Base-by-base conservation (phyloP, 164 flowering plant species). In the Dillenia suffruticosa region DNA sequence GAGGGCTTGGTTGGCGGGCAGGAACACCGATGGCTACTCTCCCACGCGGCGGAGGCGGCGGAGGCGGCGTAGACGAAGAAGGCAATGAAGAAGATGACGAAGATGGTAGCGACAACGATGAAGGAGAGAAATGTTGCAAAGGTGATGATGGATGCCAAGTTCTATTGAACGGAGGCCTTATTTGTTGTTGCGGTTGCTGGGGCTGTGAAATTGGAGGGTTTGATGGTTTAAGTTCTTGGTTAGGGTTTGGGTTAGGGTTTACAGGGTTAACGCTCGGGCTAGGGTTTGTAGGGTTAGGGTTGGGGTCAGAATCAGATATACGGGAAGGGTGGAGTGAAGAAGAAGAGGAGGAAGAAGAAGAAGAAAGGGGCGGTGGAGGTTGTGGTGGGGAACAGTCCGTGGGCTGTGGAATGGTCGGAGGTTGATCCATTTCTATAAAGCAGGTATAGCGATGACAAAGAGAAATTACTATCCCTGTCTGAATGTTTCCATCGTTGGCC, bases 11-110 rank as follows among this genome's bases (percentile, higher is more conserved):
- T 26, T 72, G 79, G 17, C 77, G 75, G 8, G 89, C 82, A 1
- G 94, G 89, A 7, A 83, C 89, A n/a, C 90, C 88, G 45, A 81
- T 70, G 44, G 88, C 85, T 32, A 85, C 68, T 13, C 88, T 84
- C 2, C 79, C 78, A 46, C 86, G 72, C 43, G 65, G 80, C 44
- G 58, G 49, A 0, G 66, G 76, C 26, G 69, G 56, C 10, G 63
- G 12, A 1, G 66, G 76, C 26, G 69, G 56, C 10, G 63, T 12
- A 1, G 63, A 14, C n/a, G 65, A 17, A 12, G 56, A 55, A 10
- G 54, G 16, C 2, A 47, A 58, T 9, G 63, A 11, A 10, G 70
- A 59, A 19, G 76, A 45, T 13, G 70, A 7, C 17, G 60, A 40
- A 22, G 56, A 32, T 5, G 64, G 19, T 2, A 64, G 2, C 1